A percentile compares a stretch with the other conserved stretches of the same genome.
These are phyloP conservation scores for Endotrypanum monterogeii DNA, from an alignment of 208 protist species.

Conservation along the genomic window DNA sequence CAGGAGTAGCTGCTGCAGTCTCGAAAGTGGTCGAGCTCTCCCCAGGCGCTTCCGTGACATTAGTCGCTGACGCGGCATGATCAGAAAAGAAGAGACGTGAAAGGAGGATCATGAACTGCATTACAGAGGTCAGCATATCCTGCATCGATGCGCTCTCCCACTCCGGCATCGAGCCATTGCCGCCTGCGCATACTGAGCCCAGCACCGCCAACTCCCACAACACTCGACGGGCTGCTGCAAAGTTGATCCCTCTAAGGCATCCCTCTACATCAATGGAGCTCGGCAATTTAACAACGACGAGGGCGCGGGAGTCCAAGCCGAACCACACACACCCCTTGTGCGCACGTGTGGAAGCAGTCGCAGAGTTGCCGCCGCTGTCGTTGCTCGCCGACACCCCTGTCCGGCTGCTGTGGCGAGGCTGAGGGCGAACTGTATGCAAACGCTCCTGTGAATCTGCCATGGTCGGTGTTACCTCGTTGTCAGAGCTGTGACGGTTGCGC, in stretches of 20 bases:
- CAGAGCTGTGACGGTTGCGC: neutral
- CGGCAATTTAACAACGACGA: constrained; percentile 14
- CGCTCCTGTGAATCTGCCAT: constrained; percentile 1
- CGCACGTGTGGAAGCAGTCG: neutral
- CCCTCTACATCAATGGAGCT: constrained; percentile 9
- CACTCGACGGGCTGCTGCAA: constrained; percentile 18
- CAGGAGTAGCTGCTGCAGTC: constrained; percentile 5
- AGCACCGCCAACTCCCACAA: constrained; percentile 35
- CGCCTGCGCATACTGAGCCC: constrained; percentile 17
- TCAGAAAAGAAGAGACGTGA: constrained; percentile 26
- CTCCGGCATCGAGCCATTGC: constrained; percentile 8
- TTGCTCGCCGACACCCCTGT: neutral
- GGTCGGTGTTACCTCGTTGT: neutral
- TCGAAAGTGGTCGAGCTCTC: neutral
- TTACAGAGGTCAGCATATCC: constrained; percentile 22
- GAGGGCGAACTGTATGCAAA: neutral
- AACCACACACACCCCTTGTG: constrained; percentile 16
- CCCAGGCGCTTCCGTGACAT: neutral
- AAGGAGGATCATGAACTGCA: constrained; percentile 31
- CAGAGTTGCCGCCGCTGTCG: neutral
- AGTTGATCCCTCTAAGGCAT: constrained; percentile 16
- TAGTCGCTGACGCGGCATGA: neutral
- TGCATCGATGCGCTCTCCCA: constrained; percentile 5
- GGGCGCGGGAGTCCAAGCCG: constrained; percentile 11
- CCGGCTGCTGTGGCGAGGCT: neutral